Evolutionary conservation across 805 yeast genomes (phyloP).

Genomic region (Sungouiella blattae): DNA sequence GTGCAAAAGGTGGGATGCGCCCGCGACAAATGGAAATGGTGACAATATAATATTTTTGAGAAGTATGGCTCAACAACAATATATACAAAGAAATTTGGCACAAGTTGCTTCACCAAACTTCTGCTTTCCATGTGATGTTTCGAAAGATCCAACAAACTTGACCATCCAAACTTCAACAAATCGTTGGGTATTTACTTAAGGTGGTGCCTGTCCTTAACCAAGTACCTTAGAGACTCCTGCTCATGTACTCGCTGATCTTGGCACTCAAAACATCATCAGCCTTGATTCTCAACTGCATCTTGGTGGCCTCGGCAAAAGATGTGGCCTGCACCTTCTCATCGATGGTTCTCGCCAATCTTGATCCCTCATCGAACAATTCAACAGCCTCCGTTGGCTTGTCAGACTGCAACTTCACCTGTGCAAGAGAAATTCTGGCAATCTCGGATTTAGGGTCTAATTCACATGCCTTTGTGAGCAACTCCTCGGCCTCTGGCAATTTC

Average conservation of each 20-base stretch:
- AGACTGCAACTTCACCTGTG: slow-evolving; percentile 83
- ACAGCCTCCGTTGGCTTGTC: slow-evolving; percentile 82
- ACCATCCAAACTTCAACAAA: background rate
- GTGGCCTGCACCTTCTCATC: slow-evolving; percentile 90
- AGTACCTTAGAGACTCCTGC: slow-evolving; percentile 5
- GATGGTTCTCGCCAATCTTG: slow-evolving; percentile 74
- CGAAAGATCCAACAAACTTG: background rate
- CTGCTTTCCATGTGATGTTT: no score
- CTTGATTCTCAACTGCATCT: slow-evolving; percentile 77
- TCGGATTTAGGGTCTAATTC: slow-evolving; percentile 85
- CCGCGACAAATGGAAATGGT: no score
- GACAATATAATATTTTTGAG: no score
- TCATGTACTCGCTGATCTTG: slow-evolving; percentile 50
- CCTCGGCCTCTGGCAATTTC: slow-evolving; percentile 52
- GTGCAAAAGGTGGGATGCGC: no score
- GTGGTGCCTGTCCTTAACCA: no score
- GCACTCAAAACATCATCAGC: slow-evolving; percentile 61
- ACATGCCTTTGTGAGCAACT: slow-evolving; percentile 68
- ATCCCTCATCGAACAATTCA: slow-evolving; percentile 74
- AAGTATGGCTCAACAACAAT: background rate
- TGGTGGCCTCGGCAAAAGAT: slow-evolving; percentile 88
- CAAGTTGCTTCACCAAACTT: no score
- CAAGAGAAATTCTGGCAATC: slow-evolving; percentile 84
- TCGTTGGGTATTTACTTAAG: background rate
- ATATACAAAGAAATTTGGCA: background rate